These are phyloP conservation scores for Yamadazyma phyllophila DNA, from an alignment of 805 yeast species.

Conservation along the genomic window DNA sequence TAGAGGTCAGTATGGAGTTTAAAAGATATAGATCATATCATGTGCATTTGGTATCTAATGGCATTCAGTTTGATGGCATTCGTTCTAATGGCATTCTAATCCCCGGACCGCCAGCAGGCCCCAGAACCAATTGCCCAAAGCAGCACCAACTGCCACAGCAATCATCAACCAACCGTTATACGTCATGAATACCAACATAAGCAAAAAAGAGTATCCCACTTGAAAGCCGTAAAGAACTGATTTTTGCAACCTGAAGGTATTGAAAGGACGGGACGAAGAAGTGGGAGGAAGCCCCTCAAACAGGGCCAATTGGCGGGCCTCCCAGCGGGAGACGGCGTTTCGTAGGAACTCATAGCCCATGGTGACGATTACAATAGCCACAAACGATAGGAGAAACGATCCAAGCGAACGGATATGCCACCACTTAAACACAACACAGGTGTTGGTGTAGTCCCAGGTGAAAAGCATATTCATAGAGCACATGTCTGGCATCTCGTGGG, in stretches of 20 bases:
- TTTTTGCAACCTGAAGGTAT: conserved; percentile 24
- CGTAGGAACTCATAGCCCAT: conserved; percentile 63
- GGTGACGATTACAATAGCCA: conserved; percentile 47
- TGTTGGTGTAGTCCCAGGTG: conserved; percentile 72
- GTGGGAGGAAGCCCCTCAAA: conserved; percentile 8
- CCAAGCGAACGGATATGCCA: conserved; percentile 65
- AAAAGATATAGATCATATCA: too few species aligned
- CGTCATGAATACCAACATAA: conserved; percentile 84
- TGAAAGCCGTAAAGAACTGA: conserved; percentile 58
- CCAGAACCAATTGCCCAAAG: conserved; percentile 66
- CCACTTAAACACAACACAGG: conserved; percentile 73
- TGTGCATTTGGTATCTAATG: too few species aligned
- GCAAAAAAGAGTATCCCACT: conserved; percentile 65
- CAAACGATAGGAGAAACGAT: conserved; percentile 52
- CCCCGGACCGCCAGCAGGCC: conserved; percentile 20
- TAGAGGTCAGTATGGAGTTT: too few species aligned
- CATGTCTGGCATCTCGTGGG: conserved; percentile 19
- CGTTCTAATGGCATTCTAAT: conserved; percentile 30
- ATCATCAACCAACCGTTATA: conserved; percentile 84
- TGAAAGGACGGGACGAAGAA: conserved; percentile 7
- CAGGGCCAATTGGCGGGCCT: conserved; percentile 9
- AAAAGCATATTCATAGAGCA: conserved; percentile 73
- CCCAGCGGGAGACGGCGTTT: conserved; percentile 28
- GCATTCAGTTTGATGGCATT: too few species aligned
- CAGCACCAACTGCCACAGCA: conserved; percentile 70